Conservation (phyloP, 192 early-diverging fungal genomes). For the Martensiomyces pterosporus region DNA sequence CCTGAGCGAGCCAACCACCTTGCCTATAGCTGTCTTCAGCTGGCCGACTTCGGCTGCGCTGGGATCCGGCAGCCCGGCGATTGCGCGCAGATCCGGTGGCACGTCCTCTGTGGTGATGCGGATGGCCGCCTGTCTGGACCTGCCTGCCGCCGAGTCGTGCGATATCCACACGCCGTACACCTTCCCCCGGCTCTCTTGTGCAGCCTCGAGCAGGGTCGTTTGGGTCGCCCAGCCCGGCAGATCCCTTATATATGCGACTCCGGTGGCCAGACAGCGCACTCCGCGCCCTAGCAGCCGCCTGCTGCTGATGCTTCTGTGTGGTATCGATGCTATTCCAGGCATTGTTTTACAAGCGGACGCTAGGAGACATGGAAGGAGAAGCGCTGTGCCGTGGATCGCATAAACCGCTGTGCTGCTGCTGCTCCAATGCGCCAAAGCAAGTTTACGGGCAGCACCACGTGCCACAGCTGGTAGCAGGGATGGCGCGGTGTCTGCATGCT, state of each 20-base stretch:
- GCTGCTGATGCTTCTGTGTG: neutral
- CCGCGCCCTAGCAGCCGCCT: too few species aligned
- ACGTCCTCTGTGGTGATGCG: neutral
- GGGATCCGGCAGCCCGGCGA: neutral
- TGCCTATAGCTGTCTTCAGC: too few species aligned
- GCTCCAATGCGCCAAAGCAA: too few species aligned
- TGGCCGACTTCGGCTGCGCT: neutral
- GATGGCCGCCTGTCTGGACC: neutral
- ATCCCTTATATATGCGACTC: constrained; percentile 5
- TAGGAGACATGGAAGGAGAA: too few species aligned
- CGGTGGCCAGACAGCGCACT: constrained; percentile 23
- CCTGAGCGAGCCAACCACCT: too few species aligned
- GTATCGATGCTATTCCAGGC: neutral
- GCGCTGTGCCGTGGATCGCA: too few species aligned
- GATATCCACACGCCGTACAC: constrained; percentile 23
- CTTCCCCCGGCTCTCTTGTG: constrained; percentile 3
- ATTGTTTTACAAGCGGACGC: constrained; percentile 2
- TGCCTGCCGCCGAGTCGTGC: neutral
- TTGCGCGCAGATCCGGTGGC: neutral
- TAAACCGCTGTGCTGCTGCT: too few species aligned
- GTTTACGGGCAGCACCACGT: too few species aligned
- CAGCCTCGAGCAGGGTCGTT: constrained; percentile 1
- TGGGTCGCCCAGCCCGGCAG: constrained; percentile 3
- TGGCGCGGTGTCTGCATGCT: too few species aligned
- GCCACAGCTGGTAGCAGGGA: too few species aligned